These are phyloP conservation scores for Gyrodon lividus DNA, from an alignment of 768 basidiomycete species.

Conservation along the genomic window DNA sequence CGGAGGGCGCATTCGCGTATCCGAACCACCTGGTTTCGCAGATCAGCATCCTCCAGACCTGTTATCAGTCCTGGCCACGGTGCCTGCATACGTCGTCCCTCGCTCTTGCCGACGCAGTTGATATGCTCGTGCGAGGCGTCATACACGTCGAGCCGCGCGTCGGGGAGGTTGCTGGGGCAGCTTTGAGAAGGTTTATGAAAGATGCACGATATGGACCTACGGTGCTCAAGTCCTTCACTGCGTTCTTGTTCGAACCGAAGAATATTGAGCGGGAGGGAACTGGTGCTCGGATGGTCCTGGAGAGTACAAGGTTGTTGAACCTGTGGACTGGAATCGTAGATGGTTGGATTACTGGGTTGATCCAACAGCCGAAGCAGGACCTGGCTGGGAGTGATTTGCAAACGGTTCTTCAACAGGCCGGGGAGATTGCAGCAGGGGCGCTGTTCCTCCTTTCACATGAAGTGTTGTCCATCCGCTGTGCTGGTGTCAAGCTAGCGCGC, in stretches of 20 bases:
- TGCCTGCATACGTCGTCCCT: constrained; percentile 59
- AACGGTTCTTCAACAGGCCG: constrained; percentile 44
- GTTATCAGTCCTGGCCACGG: constrained; percentile 84
- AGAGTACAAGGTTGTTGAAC: constrained; percentile 62
- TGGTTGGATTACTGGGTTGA: constrained; percentile 57
- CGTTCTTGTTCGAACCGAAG: constrained; percentile 72
- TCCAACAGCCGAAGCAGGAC: constrained; percentile 39
- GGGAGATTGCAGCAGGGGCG: constrained; percentile 68
- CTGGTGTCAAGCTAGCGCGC: constrained; percentile 65
- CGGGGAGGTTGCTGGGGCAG: constrained; percentile 62
- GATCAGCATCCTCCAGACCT: constrained; percentile 69
- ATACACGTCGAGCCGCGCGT: constrained; percentile 81
- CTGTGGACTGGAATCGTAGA: constrained; percentile 77
- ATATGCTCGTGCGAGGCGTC: constrained; percentile 79
- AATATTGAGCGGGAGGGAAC: constrained; percentile 63
- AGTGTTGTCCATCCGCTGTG: constrained; percentile 45
- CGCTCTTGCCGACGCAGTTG: constrained; percentile 59
- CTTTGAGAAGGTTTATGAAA: constrained; percentile 71
- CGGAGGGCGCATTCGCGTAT: constrained; percentile 65
- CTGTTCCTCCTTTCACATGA: constrained; percentile 73
- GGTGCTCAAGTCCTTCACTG: constrained; percentile 63
- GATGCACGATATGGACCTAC: constrained; percentile 53
- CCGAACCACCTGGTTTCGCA: constrained; percentile 56
- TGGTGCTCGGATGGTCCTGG: constrained; percentile 60
- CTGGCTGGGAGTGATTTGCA: constrained; percentile 42